These are phyloP conservation scores for Ascochyta viciae-villosae DNA, from an alignment of 2,329 filamentous ascomycete genomes.

Conservation along the genomic window DNA sequence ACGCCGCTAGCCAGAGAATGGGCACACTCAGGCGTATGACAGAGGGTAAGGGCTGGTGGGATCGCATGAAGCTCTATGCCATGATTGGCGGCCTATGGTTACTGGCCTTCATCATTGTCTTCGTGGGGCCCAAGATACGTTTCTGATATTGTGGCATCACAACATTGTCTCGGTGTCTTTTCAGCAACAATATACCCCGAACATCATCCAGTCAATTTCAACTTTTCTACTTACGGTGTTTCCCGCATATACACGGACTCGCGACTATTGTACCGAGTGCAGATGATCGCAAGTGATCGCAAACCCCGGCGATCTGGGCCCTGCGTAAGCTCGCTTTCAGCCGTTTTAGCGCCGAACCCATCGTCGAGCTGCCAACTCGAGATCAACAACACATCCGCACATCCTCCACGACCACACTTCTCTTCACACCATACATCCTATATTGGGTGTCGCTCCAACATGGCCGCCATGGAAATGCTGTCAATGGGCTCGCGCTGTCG, in stretches of 20 bases:
- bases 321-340: constrained; percentile 15
- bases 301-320: constrained; percentile 21
- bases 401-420: constrained; percentile 1
- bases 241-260: not conserved
- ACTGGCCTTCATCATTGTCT: constrained; percentile 79
- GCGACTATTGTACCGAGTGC: constrained; percentile 5
- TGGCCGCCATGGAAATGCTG: constrained; percentile 44
- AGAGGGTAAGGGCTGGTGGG: constrained; percentile 89
- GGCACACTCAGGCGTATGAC: constrained; percentile 78
- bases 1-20: constrained; percentile 78
- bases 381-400: constrained; percentile 20
- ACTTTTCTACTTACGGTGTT: constrained; percentile 1
- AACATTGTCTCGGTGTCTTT: not conserved
- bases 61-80: constrained; percentile 80
- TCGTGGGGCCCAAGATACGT: constrained; percentile 84
- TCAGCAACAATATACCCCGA: constrained; percentile 13
- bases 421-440: constrained; percentile 2
- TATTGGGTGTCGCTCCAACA: constrained; percentile 24
- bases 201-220: constrained; percentile 2
- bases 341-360: constrained; percentile 17
- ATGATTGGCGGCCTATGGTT: constrained; percentile 85
- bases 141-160: constrained; percentile 61
- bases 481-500: constrained; percentile 47
- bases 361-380: constrained; percentile 16
- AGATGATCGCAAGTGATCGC: constrained; percentile 2